Percentiles rank a stretch among this genome's conserved stretches.
These are phyloP conservation scores for Sinapis alba DNA, from an alignment of 441 rosid species.

Conservation along the genomic window DNA sequence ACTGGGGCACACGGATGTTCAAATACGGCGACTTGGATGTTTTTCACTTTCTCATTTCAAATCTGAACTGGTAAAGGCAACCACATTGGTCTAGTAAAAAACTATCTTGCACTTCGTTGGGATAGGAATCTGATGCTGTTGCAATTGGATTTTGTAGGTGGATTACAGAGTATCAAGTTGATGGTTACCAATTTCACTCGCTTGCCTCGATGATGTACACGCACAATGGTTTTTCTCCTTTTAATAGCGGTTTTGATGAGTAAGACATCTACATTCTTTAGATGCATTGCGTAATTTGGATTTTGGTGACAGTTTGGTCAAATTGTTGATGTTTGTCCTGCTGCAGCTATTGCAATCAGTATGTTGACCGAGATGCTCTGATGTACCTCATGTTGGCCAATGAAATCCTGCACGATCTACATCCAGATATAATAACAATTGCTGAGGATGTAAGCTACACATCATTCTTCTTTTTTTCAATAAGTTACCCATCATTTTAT, in stretches of 20 bases:
- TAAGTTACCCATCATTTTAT: constrained; percentile 1
- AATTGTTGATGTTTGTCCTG: constrained; percentile 28
- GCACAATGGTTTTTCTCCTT: constrained; percentile 94
- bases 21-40: constrained; percentile 93
- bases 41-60: constrained; percentile 86
- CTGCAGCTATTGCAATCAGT: constrained; percentile 93
- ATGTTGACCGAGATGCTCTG: constrained; percentile 90
- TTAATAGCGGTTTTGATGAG: constrained; percentile 85
- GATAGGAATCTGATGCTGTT: constrained; percentile 20
- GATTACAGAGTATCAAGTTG: constrained; percentile 86
- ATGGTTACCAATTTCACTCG: constrained; percentile 96
- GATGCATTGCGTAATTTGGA: constrained; percentile 17
- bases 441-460: constrained; percentile 88
- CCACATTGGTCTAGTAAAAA: constrained; percentile 12
- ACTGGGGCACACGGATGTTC: constrained; percentile 99
- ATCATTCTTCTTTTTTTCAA: not conserved
- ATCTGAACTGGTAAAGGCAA: constrained; percentile 84
- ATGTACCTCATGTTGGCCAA: constrained; percentile 90
- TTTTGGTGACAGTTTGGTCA: constrained; percentile 20
- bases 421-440: constrained; percentile 90
- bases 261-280: constrained; percentile 50
- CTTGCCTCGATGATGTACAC: constrained; percentile 93
- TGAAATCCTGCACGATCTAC: constrained; percentile 82
- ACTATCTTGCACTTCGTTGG: constrained; percentile 16
- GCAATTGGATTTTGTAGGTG: constrained; percentile 65